Evolutionary conservation across 768 basidiomycete species (phyloP), one percentile per base, ranked within the genome.

Genomic region (Tylopilus intermedius): DNA sequence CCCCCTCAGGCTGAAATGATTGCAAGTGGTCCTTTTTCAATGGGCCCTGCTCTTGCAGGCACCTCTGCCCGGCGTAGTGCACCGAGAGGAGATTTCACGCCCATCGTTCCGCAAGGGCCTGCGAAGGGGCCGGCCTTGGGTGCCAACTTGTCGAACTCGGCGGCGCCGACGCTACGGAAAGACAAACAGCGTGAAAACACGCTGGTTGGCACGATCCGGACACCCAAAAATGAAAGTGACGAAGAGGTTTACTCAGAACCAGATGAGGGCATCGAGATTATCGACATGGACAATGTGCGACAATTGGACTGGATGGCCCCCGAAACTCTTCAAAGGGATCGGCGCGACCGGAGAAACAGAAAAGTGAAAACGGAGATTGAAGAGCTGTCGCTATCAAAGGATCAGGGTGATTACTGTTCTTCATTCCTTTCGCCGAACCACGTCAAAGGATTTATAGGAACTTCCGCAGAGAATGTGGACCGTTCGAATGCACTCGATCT

Each of bases 221-320:
- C 58, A 56, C 60, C 22, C 65, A 77, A 66, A 50, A 44, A 11
- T 2, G 73, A 72, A 44, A 76, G 79, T 15, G 81, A 86, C 15
- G 82, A 73, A 6, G 90, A 90, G 54, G 75, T 76, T 18, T 91
- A 92, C 68, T 93, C 90, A 15, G 90, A 93, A 54, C 87, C 88
- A 11, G 90, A 92, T 60, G 88, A 90, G 50, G 90, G 88, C 10
- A 86, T 91, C 24, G 88, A 91, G 70, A 90, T 92, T 48, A 74
- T 93, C 38, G 90, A 93, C 62, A 86, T 93, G 80, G 82, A 84
- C 29, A 77, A 84, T 53, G 82, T 93, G 29, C 71, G 78, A 47
- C 74, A 82, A 55, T 81, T 93, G 82, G 90, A 93, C 66, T 90
- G 84, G 82, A 90, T 90, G 84, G 90, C 90, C 8, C 90, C 90